Percentiles rank a stretch among this genome's conserved stretches.
Evolutionary conservation across 345 rosid genomes (phyloP).

Genomic region (Bruguiera sexangula): DNA sequence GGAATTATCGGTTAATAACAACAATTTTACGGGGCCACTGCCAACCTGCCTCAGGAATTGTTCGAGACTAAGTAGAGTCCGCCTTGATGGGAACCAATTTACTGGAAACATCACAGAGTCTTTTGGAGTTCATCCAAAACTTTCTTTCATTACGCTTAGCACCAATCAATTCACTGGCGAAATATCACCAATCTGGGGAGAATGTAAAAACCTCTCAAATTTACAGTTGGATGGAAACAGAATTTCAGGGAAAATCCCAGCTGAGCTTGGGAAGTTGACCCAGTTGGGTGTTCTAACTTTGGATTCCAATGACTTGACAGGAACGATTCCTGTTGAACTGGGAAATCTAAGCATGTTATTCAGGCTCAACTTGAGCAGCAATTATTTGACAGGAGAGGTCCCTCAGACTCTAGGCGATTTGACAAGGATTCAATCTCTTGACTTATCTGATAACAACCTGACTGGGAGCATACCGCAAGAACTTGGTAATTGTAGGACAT

Average conservation of each 20-base stretch:
- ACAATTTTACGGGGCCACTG: constrained; percentile 53
- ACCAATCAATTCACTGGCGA: constrained; percentile 48
- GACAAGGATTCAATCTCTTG: constrained; percentile 33
- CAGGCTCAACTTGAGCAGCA: constrained; percentile 48
- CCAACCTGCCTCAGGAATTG: constrained; percentile 60
- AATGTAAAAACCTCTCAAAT: constrained; percentile 49
- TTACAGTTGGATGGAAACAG: constrained; percentile 49
- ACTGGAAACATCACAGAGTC: constrained; percentile 51
- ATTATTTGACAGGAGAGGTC: constrained; percentile 44
- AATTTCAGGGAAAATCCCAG: constrained; percentile 52
- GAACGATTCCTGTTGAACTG: constrained; percentile 44
- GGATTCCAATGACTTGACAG: constrained; percentile 44
- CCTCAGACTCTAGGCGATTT: constrained; percentile 38
- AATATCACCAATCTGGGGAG: constrained; percentile 58
- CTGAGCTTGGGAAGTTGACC: constrained; percentile 47
- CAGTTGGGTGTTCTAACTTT: constrained; percentile 38
- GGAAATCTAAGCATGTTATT: constrained; percentile 41
- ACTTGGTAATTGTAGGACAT: constrained; percentile 36
- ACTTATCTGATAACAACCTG: constrained; percentile 45
- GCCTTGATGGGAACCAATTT: constrained; percentile 50
- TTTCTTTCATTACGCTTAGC: constrained; percentile 39
- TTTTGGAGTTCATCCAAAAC: constrained; percentile 46
- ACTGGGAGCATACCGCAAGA: constrained; percentile 37
- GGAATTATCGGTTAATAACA: constrained; percentile 34
- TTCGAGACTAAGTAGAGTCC: constrained; percentile 30